Evolutionary conservation across 305 asterid genomes (phyloP).

Genomic region (Fraxinus paxiana): DNA sequence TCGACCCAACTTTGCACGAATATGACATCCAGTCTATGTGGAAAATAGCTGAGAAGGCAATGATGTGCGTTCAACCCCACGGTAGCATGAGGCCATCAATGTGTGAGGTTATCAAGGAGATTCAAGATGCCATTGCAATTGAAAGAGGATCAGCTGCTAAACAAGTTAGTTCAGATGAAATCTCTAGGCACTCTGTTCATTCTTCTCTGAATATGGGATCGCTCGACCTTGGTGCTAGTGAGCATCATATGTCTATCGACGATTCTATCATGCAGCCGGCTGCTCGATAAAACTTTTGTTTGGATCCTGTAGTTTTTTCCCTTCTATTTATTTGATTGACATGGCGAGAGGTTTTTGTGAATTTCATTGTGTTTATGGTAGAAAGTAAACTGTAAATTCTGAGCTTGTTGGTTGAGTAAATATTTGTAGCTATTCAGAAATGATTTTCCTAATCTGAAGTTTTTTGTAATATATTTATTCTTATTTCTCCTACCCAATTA

Average conservation of each 20-base stretch:
- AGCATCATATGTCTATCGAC: slow-evolving; percentile 65
- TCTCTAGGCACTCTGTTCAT: slow-evolving; percentile 69
- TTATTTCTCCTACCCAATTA: not conserved
- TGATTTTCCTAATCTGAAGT: not conserved
- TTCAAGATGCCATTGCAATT: slow-evolving; percentile 73
- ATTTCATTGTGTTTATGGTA: not conserved
- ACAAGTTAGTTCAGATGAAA: slow-evolving; percentile 79
- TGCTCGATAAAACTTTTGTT: slow-evolving; percentile 50
- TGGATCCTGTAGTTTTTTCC: not conserved
- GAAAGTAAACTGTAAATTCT: slow-evolving; percentile 31
- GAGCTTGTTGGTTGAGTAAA: slow-evolving; percentile 18
- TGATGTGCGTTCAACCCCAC: slow-evolving; percentile 93
- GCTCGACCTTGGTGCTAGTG: slow-evolving; percentile 54
- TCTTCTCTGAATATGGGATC: slow-evolving; percentile 65
- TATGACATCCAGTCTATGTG: slow-evolving; percentile 94
- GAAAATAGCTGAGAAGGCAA: slow-evolving; percentile 97
- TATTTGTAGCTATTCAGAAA: not conserved
- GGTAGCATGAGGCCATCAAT: slow-evolving; percentile 89
- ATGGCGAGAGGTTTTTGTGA: slow-evolving; percentile 5
- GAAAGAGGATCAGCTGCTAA: slow-evolving; percentile 62
- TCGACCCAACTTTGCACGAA: slow-evolving; percentile 64
- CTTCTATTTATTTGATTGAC: slow-evolving; percentile 20
- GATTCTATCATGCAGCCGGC: slow-evolving; percentile 67
- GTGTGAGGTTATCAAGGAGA: slow-evolving; percentile 85
- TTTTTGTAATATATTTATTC: not conserved